Conservation (phyloP, 768 basidiomycete species). For the Lentinus tigrinus region DNA sequence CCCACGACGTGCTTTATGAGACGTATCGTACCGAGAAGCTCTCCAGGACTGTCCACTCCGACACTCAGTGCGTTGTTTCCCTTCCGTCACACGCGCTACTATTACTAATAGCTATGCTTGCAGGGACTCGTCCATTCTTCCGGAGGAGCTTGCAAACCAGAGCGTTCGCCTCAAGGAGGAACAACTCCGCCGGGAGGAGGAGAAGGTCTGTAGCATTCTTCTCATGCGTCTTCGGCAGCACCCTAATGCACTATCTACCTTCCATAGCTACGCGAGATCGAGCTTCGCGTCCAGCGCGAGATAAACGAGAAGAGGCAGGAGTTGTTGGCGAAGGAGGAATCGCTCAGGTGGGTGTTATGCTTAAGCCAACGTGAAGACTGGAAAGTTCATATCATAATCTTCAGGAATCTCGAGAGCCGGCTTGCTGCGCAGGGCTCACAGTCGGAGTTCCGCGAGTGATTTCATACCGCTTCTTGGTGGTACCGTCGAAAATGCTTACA, state of each 20-base stretch:
- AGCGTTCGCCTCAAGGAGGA: conserved; percentile 98
- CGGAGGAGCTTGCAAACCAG: conserved; percentile 96
- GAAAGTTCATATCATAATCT: conserved; percentile 3
- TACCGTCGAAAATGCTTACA: conserved; percentile 18
- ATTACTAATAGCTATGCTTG: conserved; percentile 26
- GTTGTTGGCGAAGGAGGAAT: conserved; percentile 93
- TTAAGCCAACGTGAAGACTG: not conserved
- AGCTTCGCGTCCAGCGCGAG: conserved; percentile 96
- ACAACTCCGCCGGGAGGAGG: conserved; percentile 94
- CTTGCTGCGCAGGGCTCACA: conserved; percentile 87
- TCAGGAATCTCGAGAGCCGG: conserved; percentile 85
- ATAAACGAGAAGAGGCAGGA: conserved; percentile 98
- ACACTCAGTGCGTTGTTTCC: conserved; percentile 65
- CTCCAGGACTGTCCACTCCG: conserved; percentile 82
- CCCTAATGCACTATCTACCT: not conserved
- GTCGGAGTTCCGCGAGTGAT: conserved; percentile 72
- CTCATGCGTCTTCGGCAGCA: not conserved
- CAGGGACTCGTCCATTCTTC: conserved; percentile 87
- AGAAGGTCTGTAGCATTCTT: conserved; percentile 58
- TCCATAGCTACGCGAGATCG: conserved; percentile 86
- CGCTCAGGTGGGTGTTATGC: conserved; percentile 62
- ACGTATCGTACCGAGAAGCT: conserved; percentile 98
- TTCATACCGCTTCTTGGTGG: conserved; percentile 4
- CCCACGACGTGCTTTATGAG: conserved; percentile 92
- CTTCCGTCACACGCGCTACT: not conserved